Base-by-base conservation (phyloP, 805 yeast genomes). In the Saccharomycopsis sp. region DNA sequence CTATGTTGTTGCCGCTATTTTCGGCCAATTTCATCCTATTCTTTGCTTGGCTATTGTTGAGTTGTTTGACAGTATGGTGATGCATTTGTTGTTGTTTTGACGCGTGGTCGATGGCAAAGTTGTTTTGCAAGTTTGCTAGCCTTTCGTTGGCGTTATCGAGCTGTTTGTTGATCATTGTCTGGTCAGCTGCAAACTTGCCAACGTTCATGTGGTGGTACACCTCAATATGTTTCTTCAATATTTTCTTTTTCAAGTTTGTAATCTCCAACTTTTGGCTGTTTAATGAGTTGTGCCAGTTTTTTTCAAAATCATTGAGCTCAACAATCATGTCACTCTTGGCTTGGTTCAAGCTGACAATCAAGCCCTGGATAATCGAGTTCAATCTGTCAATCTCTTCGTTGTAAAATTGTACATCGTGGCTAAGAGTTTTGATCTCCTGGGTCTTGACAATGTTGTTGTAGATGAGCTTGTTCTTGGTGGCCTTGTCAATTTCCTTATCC, bases 181-280 rank as follows among this genome's bases (percentile, higher is more conserved):
- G 48, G 10, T 10, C 10, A 9, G 12, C 30, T 9, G 36, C 37
- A 29, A 43, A 43, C 13, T 40, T 44, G 12, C 27, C n/a, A 9
- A 25, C 27, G 12, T 25, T 25, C 12, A 2, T n/a, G 27, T 25
- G 9, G n/a, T 9, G n/a, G n/a, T 9, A 38, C 10, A 43, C 10
- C 17, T 40, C 38, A 5, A 43, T 17, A 26, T 43, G 48, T 31
- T 34, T 37, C 22, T 43, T 43, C 19, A 43, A 22, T 20, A 43
- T 25, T 5, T 36, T 36, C 21, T 41, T 40, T 31, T 43, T 43
- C 15, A 43, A 32, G 15, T 25, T 12, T 8, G 16, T 19, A 12
- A 43, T 35, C 5, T 43, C 48, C 19, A 20, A 23, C 19, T 23
- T 31, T 16, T 17, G 13, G 12, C 19, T 12, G 4, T 43, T 41